Conservation (phyloP, 2,329 filamentous ascomycete species). For the Phymatotrichopsis omnivora region DNA sequence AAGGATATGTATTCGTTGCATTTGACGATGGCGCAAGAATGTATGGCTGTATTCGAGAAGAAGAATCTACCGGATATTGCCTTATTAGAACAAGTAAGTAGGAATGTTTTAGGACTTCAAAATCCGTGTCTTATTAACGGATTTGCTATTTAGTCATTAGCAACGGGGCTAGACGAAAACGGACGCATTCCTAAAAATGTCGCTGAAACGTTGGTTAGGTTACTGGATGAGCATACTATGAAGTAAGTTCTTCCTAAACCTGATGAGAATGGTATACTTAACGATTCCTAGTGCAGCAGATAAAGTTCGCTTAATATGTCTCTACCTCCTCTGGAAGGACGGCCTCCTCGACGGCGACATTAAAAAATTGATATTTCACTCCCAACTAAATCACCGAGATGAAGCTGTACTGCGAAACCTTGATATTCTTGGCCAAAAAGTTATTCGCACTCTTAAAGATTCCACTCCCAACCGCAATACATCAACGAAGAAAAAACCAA, state of each 20-base stretch:
- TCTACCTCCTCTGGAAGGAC: constrained; percentile 78
- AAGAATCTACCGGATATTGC: constrained; percentile 80
- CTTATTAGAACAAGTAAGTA: constrained; percentile 63
- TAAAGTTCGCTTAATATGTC: constrained; percentile 70
- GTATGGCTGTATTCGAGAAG: constrained; percentile 84
- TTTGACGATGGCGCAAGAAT: constrained; percentile 92
- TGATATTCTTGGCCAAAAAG: constrained; percentile 67
- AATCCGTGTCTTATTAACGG: constrained; percentile 7
- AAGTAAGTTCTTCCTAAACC: constrained; percentile 26
- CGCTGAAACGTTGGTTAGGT: constrained; percentile 69
- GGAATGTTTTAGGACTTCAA: neutral
- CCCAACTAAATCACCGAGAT: constrained; percentile 64
- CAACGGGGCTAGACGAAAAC: constrained; percentile 88
- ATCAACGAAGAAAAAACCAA: constrained; percentile 22
- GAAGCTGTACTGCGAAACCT: constrained; percentile 66
- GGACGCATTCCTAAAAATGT: constrained; percentile 83
- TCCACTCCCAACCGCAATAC: constrained; percentile 55
- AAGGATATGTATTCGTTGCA: constrained; percentile 93
- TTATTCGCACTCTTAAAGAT: constrained; percentile 67
- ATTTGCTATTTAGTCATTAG: constrained; percentile 49
- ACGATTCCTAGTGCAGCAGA: constrained; percentile 47
- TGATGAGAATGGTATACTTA: neutral
- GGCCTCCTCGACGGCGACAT: constrained; percentile 78
- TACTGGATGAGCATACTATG: constrained; percentile 70
- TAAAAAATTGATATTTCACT: constrained; percentile 71